phyloP scores from a whole-genome alignment of 2,329 filamentous ascomycete species.

The Thermoascus crustaceus region DNA sequence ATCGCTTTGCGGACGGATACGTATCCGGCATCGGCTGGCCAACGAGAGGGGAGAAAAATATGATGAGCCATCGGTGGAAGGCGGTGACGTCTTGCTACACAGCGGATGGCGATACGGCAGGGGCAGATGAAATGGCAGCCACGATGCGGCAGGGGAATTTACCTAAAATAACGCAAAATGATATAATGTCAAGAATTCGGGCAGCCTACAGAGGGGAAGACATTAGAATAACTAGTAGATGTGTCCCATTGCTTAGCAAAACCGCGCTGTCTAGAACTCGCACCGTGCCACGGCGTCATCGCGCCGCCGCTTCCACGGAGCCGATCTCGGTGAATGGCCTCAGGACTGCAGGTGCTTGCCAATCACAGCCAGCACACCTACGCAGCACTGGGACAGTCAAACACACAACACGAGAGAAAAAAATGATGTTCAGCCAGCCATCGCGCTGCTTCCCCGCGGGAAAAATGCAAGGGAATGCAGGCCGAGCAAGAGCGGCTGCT shows the following conservation, averaged over 20 bases:
- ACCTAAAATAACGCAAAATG: too few species aligned
- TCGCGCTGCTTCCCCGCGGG: neutral
- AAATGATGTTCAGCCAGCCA: neutral
- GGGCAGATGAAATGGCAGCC: neutral
- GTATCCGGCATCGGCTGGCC: too few species aligned
- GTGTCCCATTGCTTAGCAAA: neutral
- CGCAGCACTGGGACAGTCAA: neutral
- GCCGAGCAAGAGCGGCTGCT: too few species aligned
- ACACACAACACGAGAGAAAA: neutral
- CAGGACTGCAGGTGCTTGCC: too few species aligned
- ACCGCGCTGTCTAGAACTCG: neutral
- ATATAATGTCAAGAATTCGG: too few species aligned
- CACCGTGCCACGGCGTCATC: too few species aligned
- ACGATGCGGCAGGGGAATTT: neutral
- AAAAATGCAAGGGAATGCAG: neutral
- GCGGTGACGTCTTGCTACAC: conserved; percentile 1
- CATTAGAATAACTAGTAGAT: too few species aligned
- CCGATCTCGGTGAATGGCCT: conserved; percentile 1
- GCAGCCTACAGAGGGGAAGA: too few species aligned
- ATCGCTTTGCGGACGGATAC: too few species aligned
- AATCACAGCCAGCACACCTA: too few species aligned
- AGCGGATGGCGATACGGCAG: neutral
- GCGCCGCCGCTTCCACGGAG: too few species aligned
- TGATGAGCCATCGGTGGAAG: conserved; percentile 8
- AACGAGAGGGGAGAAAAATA: conserved; percentile 6